These are phyloP conservation scores for Amanita muscaria DNA, from an alignment of 768 basidiomycete species.

Conservation along the genomic window DNA sequence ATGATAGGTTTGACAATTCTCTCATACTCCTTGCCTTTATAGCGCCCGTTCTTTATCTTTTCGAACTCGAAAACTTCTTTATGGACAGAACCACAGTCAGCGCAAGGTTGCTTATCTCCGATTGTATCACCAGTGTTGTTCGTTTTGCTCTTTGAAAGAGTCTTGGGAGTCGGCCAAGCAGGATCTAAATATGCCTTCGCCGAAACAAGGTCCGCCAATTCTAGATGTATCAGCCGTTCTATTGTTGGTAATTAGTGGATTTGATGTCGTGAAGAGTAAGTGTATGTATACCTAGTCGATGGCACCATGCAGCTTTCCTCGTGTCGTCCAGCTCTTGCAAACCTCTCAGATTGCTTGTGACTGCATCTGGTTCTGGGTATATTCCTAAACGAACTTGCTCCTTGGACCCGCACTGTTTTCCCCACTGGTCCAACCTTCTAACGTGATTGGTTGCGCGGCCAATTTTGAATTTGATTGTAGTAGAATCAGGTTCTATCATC, in stretches of 20 bases:
- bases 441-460: constrained; percentile 68
- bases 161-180: constrained; percentile 30
- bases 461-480: constrained; percentile 62
- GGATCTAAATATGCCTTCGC: constrained; percentile 53
- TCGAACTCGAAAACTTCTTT: constrained; percentile 75
- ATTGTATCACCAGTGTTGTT: constrained; percentile 13
- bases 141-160: constrained; percentile 15
- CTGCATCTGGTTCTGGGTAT: constrained; percentile 49
- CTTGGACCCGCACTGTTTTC: constrained; percentile 72
- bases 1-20: constrained; percentile 65
- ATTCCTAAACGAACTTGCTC: constrained; percentile 65
- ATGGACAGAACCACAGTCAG: constrained; percentile 45
- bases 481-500: constrained; percentile 17
- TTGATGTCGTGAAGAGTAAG: too few species aligned
- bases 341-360: constrained; percentile 26
- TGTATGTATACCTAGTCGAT: constrained; percentile 47
- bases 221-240: constrained; percentile 76
- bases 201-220: constrained; percentile 59
- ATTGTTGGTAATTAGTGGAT: background rate
- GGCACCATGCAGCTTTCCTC: constrained; percentile 53
- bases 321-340: constrained; percentile 19
- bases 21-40: constrained; percentile 68
- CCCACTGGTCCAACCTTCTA: constrained; percentile 72
- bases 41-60: constrained; percentile 40
- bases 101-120: constrained; percentile 23